These are phyloP conservation scores for Ustilago cynodontis DNA, from an alignment of 1,284 basidiomycete species.

Conservation along the genomic window DNA sequence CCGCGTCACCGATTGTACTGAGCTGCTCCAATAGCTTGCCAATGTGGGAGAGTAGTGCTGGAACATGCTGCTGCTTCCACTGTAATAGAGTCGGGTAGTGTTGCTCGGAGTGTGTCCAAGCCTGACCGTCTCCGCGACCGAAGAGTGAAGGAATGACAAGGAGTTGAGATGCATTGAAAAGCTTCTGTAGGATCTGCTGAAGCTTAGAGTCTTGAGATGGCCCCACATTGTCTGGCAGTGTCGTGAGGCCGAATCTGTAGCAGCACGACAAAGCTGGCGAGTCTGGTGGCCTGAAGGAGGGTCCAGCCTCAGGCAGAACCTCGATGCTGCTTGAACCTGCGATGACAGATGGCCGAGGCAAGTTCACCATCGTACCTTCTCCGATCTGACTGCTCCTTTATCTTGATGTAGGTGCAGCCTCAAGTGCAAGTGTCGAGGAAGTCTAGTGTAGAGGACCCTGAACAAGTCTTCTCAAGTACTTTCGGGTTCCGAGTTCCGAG, in stretches of 20 bases:
- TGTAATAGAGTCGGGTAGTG: conserved; percentile 25
- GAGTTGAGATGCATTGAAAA: conserved; percentile 4
- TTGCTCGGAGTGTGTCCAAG: conserved; percentile 30
- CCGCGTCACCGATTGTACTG: too few species aligned
- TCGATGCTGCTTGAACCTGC: neutral
- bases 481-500: conserved; percentile 32
- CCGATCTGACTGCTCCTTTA: neutral
- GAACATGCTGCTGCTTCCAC: conserved; percentile 38
- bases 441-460: neutral
- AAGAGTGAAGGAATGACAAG: conserved; percentile 27
- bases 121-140: conserved; percentile 26
- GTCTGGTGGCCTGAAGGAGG: neutral
- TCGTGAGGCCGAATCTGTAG: conserved; percentile 20
- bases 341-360: conserved; percentile 7
- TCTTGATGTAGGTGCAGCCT: neutral
- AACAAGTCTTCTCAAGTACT: conserved; percentile 2
- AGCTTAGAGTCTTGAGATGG: neutral
- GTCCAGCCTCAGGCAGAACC: neutral
- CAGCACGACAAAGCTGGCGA: conserved; percentile 1
- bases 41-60: conserved; percentile 8
- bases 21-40: conserved; percentile 3
- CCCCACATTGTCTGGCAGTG: conserved; percentile 4
- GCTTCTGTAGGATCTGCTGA: neutral
- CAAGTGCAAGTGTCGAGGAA: neutral
- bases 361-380: conserved; percentile 17